Base-by-base conservation (phyloP, 768 basidiomycete species). In the Tephrocybe sp. region DNA sequence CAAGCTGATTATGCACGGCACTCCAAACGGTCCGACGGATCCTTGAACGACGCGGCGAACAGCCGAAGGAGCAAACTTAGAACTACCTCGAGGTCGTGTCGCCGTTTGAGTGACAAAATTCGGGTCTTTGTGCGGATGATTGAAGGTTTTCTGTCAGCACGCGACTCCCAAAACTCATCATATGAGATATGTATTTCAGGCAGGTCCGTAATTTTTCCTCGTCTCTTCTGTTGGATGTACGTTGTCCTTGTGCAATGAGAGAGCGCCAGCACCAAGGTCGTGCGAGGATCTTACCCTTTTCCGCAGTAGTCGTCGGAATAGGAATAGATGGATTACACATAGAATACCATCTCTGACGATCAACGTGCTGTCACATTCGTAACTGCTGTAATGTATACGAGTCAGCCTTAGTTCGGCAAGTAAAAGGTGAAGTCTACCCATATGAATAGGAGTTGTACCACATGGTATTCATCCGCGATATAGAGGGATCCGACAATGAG, bases 171-270 rank as follows among this genome's bases (percentile, higher is more conserved):
- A 34, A 39, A 34, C 26, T 42, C 41, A 41, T 54, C 49, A 51
- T 44, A 42, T 26, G 51, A 52, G 23, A 36, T 14, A 23, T 14
- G 16, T 38, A 32, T 40, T 34, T 45, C 32, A 40, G 30, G 20
- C 47, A 51, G 33, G 30, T 41, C 60, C 60, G 57, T 49, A 32
- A 45, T 61, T 61, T 56, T 54, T 56, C 60, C 60, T 35, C 45
- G 45, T 50, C 57, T 59, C 39, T 53, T 55, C 57, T 48, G 57
- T 23, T 40, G 13, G 3, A 6, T 9, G 16, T 19, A 11, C 4
- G n/a, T 17, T 1, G 19, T 40, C 11, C 4, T 26, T 5, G 26
- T 19, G 4, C n/a, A 20, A 32, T 5, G 7, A 48, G 38, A 13
- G 47, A 36, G 26, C 33, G 20, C 19, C 26, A 45, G 41, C 3